Evolutionary conservation across 2,329 filamentous ascomycete species (phyloP).

Genomic region (Exophiala phaeomuriformis): DNA sequence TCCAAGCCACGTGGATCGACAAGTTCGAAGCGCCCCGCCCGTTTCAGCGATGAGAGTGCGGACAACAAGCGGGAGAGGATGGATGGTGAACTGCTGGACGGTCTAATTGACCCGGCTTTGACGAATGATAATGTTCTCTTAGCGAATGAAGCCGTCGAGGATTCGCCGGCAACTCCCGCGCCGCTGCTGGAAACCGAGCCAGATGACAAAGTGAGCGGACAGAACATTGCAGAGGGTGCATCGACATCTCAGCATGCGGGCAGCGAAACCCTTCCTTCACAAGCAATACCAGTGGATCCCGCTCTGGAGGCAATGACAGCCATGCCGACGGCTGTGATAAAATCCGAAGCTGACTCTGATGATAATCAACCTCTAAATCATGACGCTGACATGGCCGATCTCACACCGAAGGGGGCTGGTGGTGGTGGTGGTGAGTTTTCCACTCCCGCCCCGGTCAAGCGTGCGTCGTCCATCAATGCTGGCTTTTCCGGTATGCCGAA

Average conservation of each 20-base stretch:
- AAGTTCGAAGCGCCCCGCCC: conserved; percentile 47
- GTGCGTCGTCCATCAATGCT: conserved; percentile 8
- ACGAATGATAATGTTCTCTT: conserved; percentile 7
- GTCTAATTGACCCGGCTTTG: conserved; percentile 24
- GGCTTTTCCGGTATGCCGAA: conserved; percentile 26
- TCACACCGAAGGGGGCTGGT: not conserved
- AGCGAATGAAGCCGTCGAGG: conserved; percentile 12
- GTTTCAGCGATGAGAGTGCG: conserved; percentile 39
- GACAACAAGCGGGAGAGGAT: conserved; percentile 32
- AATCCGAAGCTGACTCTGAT: conserved; percentile 1
- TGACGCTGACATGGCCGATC: not conserved
- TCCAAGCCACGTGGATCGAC: conserved; percentile 52
- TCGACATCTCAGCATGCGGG: not conserved
- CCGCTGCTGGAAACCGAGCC: conserved; percentile 28
- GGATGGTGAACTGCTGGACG: conserved; percentile 14
- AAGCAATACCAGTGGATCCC: conserved; percentile 10
- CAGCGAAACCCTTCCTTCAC: not conserved
- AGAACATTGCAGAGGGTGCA: not conserved
- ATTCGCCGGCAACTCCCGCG: conserved; percentile 12
- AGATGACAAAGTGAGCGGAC: not conserved
- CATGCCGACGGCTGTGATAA: not conserved
- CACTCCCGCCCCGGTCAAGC: conserved; percentile 11
- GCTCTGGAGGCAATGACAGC: conserved; percentile 7
- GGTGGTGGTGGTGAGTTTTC: conserved; percentile 1
- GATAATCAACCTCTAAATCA: not conserved